These are phyloP conservation scores for Canavalia gladiata DNA, from an alignment of 306 rosid species.

Conservation along the genomic window DNA sequence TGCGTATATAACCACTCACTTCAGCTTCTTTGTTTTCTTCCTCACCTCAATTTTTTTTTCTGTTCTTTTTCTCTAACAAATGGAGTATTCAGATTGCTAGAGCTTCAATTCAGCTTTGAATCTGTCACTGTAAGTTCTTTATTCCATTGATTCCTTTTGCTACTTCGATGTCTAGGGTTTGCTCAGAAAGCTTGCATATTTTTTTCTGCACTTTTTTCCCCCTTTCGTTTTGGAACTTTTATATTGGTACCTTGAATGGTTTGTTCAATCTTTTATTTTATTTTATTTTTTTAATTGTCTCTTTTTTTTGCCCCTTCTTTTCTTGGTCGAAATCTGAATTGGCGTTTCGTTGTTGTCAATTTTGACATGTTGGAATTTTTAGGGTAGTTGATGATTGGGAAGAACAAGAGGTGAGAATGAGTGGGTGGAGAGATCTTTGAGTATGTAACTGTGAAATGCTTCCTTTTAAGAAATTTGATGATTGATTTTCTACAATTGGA, in stretches of 20 bases:
- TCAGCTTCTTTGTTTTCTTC: conserved; percentile 46
- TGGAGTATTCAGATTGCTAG: conserved; percentile 45
- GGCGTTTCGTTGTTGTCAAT: conserved; percentile 20
- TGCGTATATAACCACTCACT: conserved; percentile 54
- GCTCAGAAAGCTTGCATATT: background rate
- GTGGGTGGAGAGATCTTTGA: conserved; percentile 1
- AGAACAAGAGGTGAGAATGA: background rate
- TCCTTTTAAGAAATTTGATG: conserved; percentile 33
- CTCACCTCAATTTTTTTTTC: conserved; percentile 27
- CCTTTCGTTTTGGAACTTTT: background rate
- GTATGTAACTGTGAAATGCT: conserved; percentile 15
- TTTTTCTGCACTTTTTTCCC: background rate
- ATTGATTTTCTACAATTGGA: conserved; percentile 30
- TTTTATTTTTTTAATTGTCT: conserved; percentile 10
- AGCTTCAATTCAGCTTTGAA: conserved; percentile 48
- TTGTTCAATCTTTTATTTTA: conserved; percentile 32
- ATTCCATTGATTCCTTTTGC: conserved; percentile 29
- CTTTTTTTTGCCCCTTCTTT: background rate
- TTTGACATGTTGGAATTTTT: conserved; percentile 32
- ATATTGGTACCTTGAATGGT: background rate
- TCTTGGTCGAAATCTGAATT: conserved; percentile 38
- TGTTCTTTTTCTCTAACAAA: background rate
- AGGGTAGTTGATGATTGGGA: conserved; percentile 35
- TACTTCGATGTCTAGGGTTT: conserved; percentile 49
- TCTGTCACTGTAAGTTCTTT: conserved; percentile 58